Evolutionary conservation across 441 rosid species (phyloP), one percentile per base, ranked within the genome.

Genomic region (Erodium moschatum): DNA sequence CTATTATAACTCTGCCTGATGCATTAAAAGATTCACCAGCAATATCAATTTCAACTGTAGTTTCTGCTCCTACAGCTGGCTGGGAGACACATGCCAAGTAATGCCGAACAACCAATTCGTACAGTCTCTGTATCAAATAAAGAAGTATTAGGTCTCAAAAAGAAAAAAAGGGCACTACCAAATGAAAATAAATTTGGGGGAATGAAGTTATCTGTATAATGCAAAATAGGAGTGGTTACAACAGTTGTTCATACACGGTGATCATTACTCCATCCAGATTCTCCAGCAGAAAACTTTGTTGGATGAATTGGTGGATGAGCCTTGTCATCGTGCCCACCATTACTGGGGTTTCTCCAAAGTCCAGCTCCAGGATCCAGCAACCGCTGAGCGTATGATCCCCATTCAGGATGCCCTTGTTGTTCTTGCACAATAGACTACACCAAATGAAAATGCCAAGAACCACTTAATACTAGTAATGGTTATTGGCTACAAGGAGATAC

Each of bases 241-340:
- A 58, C 66, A 54, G 60, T 52, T 66, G 61, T 48, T 76, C 88
- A 81, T 77, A 86, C 98, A 71, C 73, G 87, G 81, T 93, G 98
- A 75, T 93, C 98, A 77, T 83, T 88, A 69, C 89, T 93, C 98
- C 98, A 93, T 65, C 81, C 64, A 72, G 73, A 77, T 81, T 93
- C 95, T 65, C 98, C 97, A 62, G 85, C 62, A 58, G 97, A 93
- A 85, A 83, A 93, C 72, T 89, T 93, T 64, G 98, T 90, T 9
- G 98, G 98, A 71, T 93, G 98, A 70, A 93, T 93, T 67, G 98
- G 98, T 68, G 98, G 98, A 74, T 93, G 97, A 52, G 98, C 98
- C 81, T 93, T 91, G 83, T 93, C 98, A 75, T 93, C 98, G 74
- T 87, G 98, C 64, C 98, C 98, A 74, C 97, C 98, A 77, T 76